These are phyloP conservation scores for Cladobotryum mycophilum DNA, from an alignment of 2,329 filamentous ascomycete genomes.

Conservation along the genomic window DNA sequence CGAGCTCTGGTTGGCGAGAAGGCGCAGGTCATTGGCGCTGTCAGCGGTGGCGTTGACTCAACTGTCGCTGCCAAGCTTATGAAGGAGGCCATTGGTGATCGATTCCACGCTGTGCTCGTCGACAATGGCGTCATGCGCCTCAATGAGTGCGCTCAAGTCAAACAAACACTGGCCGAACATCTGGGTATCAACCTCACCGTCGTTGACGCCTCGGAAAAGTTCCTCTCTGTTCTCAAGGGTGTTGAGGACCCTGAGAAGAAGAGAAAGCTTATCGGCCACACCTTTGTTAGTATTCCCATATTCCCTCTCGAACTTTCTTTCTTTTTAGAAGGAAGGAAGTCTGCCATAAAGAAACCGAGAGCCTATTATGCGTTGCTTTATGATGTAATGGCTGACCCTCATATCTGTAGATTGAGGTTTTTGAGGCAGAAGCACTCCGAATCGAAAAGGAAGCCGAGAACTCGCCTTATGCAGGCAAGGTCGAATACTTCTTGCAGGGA, in stretches of 20 bases:
- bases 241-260: conserved; percentile 78
- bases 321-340: no score
- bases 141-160: conserved; percentile 76
- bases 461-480: conserved; percentile 62
- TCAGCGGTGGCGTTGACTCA: conserved; percentile 75
- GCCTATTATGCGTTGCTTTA: no score
- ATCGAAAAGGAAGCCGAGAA: conserved; percentile 67
- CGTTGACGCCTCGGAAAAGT: conserved; percentile 69
- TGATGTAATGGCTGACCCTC: conserved; percentile 8
- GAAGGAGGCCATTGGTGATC: conserved; percentile 67
- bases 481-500: conserved; percentile 83
- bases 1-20: conserved; percentile 72
- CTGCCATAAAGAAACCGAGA: no score
- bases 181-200: conserved; percentile 89
- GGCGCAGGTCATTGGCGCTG: conserved; percentile 65
- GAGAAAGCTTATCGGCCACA: conserved; percentile 82
- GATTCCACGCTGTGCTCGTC: conserved; percentile 78
- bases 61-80: conserved; percentile 85
- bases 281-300: conserved; percentile 27
- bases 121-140: conserved; percentile 74
- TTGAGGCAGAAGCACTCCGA: conserved; percentile 64
- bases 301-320: no score
- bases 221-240: conserved; percentile 70
- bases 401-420: conserved; percentile 48
- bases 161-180: conserved; percentile 69